phyloP scores from a whole-genome alignment of 2,329 filamentous ascomycete genomes.

The Huntiella bhutanensis region DNA sequence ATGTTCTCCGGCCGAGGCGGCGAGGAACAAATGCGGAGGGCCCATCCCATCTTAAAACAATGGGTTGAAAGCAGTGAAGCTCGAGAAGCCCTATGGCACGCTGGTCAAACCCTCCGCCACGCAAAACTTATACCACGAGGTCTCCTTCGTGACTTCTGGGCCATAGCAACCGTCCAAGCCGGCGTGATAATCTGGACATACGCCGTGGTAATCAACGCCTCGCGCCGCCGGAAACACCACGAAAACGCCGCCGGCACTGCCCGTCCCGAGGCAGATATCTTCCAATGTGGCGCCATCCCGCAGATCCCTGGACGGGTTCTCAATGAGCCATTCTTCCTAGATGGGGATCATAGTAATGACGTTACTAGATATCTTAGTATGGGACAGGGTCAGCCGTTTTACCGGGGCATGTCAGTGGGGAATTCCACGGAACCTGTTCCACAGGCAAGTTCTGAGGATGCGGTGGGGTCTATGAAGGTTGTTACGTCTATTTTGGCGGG shows the following conservation, averaged over 20 bases:
- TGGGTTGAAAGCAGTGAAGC: constrained; percentile 38
- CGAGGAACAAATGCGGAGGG: constrained; percentile 41
- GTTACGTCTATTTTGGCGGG: constrained; percentile 35
- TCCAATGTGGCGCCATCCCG: constrained; percentile 12
- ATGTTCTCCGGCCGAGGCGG: constrained; percentile 50
- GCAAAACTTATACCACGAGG: constrained; percentile 34
- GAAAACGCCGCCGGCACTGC: constrained; percentile 30
- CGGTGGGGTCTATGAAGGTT: constrained; percentile 38
- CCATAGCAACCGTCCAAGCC: constrained; percentile 50
- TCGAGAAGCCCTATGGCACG: constrained; percentile 45
- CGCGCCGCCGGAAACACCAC: constrained; percentile 19
- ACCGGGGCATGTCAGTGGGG: constrained; percentile 19
- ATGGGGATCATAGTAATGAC: constrained; percentile 32
- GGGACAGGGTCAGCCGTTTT: constrained; percentile 33
- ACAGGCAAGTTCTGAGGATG: constrained; percentile 32
- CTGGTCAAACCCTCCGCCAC: constrained; percentile 44
- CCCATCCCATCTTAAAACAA: constrained; percentile 37
- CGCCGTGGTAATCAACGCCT: constrained; percentile 32
- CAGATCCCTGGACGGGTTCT: constrained; percentile 17
- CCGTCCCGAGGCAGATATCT: constrained; percentile 13
- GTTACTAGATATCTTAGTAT: constrained; percentile 38
- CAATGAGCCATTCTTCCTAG: constrained; percentile 30
- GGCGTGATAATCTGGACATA: constrained; percentile 51
- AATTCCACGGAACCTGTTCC: constrained; percentile 11
- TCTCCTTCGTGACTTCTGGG: constrained; percentile 44